Conservation (phyloP, 78 protist genomes). For the Mastigamoeba balamuthi region DNA sequence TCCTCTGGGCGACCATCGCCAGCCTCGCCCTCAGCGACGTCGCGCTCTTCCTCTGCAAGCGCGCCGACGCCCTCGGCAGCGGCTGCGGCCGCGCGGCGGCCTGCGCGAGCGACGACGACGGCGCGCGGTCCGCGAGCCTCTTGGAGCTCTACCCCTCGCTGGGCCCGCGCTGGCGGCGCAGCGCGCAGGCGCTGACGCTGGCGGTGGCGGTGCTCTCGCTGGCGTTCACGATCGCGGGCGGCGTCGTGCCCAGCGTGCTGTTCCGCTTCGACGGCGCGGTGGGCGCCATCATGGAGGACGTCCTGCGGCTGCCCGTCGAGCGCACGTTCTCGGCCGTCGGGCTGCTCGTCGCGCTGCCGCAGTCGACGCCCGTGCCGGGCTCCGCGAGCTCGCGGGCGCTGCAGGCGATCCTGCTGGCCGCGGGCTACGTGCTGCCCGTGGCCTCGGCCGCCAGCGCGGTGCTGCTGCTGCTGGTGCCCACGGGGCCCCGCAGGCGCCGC, state of each 20-base stretch:
- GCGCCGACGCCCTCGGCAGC: not conserved
- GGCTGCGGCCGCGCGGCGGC: not conserved
- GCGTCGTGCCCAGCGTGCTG: too few species aligned
- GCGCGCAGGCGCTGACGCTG: too few species aligned
- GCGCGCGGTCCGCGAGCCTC: too few species aligned
- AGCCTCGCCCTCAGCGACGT: slow-evolving; percentile 14
- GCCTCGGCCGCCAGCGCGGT: slow-evolving; percentile 11
- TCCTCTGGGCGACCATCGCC: slow-evolving; percentile 17
- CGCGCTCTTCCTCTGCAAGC: not conserved
- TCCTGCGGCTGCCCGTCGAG: too few species aligned
- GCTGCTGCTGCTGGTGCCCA: not conserved
- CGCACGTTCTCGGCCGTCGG: not conserved
- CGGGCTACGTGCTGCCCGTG: not conserved
- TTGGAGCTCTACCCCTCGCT: not conserved
- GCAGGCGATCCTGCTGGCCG: too few species aligned
- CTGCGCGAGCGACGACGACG: too few species aligned
- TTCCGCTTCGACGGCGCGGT: too few species aligned
- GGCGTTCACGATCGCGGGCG: too few species aligned
- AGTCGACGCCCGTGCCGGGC: too few species aligned
- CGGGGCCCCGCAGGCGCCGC: not conserved
- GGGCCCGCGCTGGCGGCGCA: not conserved
- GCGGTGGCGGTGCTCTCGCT: too few species aligned
- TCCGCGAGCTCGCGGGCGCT: too few species aligned
- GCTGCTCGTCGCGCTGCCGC: not conserved
- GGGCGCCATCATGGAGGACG: too few species aligned